Evolutionary conservation across 768 basidiomycete genomes (phyloP), one percentile per base, ranked within the genome.

Genomic region (Dentipellis sp.): DNA sequence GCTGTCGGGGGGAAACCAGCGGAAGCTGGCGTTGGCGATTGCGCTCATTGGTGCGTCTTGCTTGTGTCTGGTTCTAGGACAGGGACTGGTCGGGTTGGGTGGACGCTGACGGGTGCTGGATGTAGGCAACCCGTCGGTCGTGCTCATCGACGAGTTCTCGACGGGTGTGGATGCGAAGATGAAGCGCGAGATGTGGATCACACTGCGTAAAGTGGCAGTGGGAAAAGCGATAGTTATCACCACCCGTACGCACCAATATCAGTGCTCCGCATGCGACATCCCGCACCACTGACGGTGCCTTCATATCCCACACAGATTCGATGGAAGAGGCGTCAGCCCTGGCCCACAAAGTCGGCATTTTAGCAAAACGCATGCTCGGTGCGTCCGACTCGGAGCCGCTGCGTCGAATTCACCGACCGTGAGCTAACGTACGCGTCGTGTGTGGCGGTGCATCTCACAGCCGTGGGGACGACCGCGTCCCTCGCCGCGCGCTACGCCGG

Each of bases 241-340:
- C 1, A 88, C 86, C 1, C 84, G 84, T 84, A 55, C 54, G 81
- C 74, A 34, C 11, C 35, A 17, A 29, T 45, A 34, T 10, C 35
- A 17, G 6, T 45, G n/a, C 7, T 19, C 19, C 6, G 3, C 19
- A n/a, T 45, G 42, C n/a, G 42, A 29, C 6, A 6, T 29, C 29
- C 6, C 29, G 3, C 29, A 17, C n/a, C 3, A 45, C 19, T 45
- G 1, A 4, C 16, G 17, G 10, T 12, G 52, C 50, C 36, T 4
- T n/a, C 37, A 35, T 3, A 63, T 55, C 39, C 36, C 14, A 50
- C 14, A 16, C 63, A 83, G 86, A 89, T 66, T 88, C 86, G 0
- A 90, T 90, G 88, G 88, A 89, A 68, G 88, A 91, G 67, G 88
- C 86, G 1, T 85, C 86, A 14, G 86, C 86, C 6, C 72, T 91